Evolutionary conservation across 805 yeast species (phyloP).

Genomic region (Sungouiella blattae): DNA sequence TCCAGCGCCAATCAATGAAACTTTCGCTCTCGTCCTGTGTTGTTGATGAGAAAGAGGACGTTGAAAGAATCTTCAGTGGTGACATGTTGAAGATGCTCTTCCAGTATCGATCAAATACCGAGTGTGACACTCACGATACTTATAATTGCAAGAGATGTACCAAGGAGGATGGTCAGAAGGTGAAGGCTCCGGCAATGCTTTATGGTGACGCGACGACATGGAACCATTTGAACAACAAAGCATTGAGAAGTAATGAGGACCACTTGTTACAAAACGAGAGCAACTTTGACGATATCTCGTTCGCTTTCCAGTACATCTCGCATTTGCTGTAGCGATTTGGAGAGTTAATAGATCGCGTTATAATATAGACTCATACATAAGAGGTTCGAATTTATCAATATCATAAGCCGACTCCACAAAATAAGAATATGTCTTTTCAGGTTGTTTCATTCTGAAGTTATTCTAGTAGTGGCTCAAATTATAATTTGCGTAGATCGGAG

Average conservation of each 20-base stretch:
- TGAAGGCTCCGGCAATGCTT: slow-evolving; percentile 78
- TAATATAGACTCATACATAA: no score
- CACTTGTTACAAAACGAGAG: slow-evolving; percentile 71
- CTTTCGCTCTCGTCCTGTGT: slow-evolving; percentile 91
- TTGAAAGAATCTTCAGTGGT: slow-evolving; percentile 83
- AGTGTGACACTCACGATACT: slow-evolving; percentile 90
- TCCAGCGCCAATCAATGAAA: slow-evolving; percentile 94
- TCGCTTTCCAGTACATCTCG: slow-evolving; percentile 90
- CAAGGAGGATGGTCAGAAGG: slow-evolving; percentile 44
- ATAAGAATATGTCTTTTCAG: no score
- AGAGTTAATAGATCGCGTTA: no score
- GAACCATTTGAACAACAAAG: slow-evolving; percentile 79
- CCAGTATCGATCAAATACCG: slow-evolving; percentile 59
- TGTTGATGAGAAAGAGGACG: slow-evolving; percentile 94
- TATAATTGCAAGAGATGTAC: slow-evolving; percentile 83
- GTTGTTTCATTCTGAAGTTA: no score
- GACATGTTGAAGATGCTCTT: slow-evolving; percentile 78
- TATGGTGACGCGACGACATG: slow-evolving; percentile 98
- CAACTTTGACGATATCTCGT: slow-evolving; percentile 66
- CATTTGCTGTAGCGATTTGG: slow-evolving; percentile 49
- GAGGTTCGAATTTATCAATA: no score
- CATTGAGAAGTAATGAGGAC: slow-evolving; percentile 68
- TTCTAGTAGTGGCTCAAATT: no score
- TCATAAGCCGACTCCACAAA: no score
- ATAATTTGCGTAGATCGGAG: no score